Evolutionary conservation across 1,284 basidiomycete genomes (phyloP).

Genomic region (Leccinum insigne): DNA sequence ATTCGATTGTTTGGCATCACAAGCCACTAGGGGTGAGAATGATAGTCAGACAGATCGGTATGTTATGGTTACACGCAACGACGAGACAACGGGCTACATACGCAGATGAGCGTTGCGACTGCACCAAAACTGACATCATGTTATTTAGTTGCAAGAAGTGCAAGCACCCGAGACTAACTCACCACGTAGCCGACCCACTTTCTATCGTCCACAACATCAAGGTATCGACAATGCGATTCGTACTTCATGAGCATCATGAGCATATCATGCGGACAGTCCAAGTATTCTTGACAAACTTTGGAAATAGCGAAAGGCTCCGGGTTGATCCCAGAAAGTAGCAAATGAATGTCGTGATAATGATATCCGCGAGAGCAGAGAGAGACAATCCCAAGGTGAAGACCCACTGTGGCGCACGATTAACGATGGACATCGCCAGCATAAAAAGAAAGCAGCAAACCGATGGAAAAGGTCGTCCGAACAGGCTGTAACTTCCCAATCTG

Average conservation of each 20-base stretch:
- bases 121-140: constrained; percentile 36
- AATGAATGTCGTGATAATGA: constrained; percentile 46
- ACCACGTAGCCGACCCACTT: constrained; percentile 49
- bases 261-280: neutral
- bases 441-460: constrained; percentile 7
- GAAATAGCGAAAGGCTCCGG: constrained; percentile 35
- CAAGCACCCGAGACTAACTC: constrained; percentile 3
- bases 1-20: constrained; percentile 40
- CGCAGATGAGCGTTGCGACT: constrained; percentile 41
- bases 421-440: neutral
- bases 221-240: constrained; percentile 46
- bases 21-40: constrained; percentile 38
- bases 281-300: constrained; percentile 32
- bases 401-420: constrained; percentile 38
- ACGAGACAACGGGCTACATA: constrained; percentile 25
- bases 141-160: neutral
- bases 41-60: neutral
- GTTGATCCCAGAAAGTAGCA: constrained; percentile 41
- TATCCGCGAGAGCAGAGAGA: constrained; percentile 46
- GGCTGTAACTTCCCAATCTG: constrained; percentile 11
- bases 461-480: constrained; percentile 18
- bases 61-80: neutral
- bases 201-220: constrained; percentile 52
- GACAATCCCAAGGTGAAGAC: constrained; percentile 52
- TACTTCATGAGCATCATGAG: constrained; percentile 27